These are phyloP conservation scores for Pontederia paniculata DNA, from an alignment of 176 grass and related monocot species.

Conservation along the genomic window DNA sequence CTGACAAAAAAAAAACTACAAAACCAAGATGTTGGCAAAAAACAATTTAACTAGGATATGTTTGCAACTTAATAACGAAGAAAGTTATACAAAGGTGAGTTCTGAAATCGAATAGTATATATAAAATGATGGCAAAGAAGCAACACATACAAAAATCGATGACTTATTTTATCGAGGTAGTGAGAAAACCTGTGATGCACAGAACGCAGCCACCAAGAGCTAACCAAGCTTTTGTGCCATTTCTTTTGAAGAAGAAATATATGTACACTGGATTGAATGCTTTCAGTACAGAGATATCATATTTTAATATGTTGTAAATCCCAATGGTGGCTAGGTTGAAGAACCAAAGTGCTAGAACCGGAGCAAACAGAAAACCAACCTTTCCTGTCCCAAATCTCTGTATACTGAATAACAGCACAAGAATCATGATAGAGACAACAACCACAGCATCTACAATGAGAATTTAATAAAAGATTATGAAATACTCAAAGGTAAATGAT, in stretches of 20 bases:
- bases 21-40: too few relatives aligned
- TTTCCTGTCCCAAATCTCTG: constrained; percentile 96
- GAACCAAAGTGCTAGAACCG: constrained; percentile 84
- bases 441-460: constrained; percentile 77
- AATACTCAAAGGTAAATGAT: neutral
- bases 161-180: neutral
- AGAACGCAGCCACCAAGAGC: constrained; percentile 96
- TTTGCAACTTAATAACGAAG: too few relatives aligned
- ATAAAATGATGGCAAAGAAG: neutral
- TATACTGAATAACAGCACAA: constrained; percentile 77
- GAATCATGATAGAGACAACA: constrained; percentile 55
- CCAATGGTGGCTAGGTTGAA: constrained; percentile 62
- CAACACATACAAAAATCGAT: neutral
- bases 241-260: constrained; percentile 74
- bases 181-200: constrained; percentile 75
- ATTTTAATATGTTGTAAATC: constrained; percentile 76
- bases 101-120: too few relatives aligned
- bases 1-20: too few relatives aligned
- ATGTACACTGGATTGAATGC: constrained; percentile 87
- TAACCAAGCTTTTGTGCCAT: constrained; percentile 74
- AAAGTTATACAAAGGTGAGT: too few relatives aligned
- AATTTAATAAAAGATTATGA: constrained; percentile 6
- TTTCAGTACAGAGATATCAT: constrained; percentile 70
- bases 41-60: too few relatives aligned
- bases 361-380: constrained; percentile 91